Evolutionary conservation across 345 rosid genomes (phyloP), one percentile per base, ranked within the genome.

Genomic region (Citrus unshiu): DNA sequence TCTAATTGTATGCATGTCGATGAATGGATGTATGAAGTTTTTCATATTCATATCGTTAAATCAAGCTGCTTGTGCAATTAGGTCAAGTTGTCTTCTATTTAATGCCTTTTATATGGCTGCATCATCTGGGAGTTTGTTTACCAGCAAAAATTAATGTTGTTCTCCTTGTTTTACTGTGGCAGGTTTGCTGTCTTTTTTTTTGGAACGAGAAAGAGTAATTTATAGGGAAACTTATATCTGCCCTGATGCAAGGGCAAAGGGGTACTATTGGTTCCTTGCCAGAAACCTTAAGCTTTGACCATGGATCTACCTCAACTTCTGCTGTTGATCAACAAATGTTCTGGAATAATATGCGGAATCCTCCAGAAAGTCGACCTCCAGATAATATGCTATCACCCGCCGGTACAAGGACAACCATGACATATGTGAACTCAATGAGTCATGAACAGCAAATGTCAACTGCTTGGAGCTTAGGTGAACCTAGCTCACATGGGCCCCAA

Each of bases 191-290:
- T 83, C 78, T 74, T 32, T 18, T 78, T 82, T 57, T 75, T 68
- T 84, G 77, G 66, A 75, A 35, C 7, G 40, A 67, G 40, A 77
- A 29, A 29, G 24, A 34, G 49, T 76, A 61, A 70, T 67, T 82
- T 63, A 16, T 59, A 16, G 57, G 82, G 73, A 65, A 63, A 56
- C 76, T 64, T n/a, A 34, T 65, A 72, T 39, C 68, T 80, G 75
- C 87, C 87, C 88, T 80, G 83, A 95, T 95, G 98, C 98, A 92
- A 86, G 91, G 98, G 87, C 92, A 91, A 77, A 91, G 92, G 84
- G 91, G 92, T 75, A 83, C 88, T 4, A 76, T 93, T 43, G 92
- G 93, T 83, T 92, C 95, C 77, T 84, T 93, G 79, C 89, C 97
- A 72, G 97, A 88, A 79, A 75, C 89, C 35, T 80, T 95, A 83